phyloP scores from a whole-genome alignment of 163 green algal species.

The Coccomyxa subellipsoidea region DNA sequence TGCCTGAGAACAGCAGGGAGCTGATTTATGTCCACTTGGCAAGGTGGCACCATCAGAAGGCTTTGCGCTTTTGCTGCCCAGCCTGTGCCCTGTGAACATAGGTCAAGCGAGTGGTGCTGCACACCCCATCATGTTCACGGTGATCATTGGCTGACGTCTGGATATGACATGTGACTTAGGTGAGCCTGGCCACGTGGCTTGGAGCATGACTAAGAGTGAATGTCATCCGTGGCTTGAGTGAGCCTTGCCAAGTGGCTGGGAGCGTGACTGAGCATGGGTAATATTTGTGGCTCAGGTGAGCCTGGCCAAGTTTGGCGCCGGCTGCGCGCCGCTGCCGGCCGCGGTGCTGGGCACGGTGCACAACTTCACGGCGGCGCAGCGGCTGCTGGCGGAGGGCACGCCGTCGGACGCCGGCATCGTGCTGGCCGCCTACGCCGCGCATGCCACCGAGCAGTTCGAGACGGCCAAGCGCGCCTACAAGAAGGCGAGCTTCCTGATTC shows the following conservation, averaged over 20 bases:
- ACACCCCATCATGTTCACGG: too few relatives aligned
- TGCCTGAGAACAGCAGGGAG: too few relatives aligned
- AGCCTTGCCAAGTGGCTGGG: background rate
- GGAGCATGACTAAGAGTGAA: too few relatives aligned
- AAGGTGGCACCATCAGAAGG: too few relatives aligned
- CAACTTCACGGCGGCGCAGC: constrained; percentile 3
- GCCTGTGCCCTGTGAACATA: too few relatives aligned
- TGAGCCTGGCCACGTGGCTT: too few relatives aligned
- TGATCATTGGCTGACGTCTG: too few relatives aligned
- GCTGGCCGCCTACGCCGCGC: background rate
- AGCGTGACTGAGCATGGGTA: background rate
- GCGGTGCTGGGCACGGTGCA: constrained; percentile 1
- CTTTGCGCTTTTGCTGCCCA: too few relatives aligned
- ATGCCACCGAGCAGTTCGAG: background rate
- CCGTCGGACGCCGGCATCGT: background rate
- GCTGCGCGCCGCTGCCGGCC: background rate
- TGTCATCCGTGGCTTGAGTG: too few relatives aligned
- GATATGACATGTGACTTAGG: too few relatives aligned
- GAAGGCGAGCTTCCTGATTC: background rate
- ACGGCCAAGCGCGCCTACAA: background rate
- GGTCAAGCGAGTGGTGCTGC: too few relatives aligned
- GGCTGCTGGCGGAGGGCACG: background rate
- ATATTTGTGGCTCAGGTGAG: background rate
- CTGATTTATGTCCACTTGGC: too few relatives aligned
- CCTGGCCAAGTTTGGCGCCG: background rate